phyloP scores from a whole-genome alignment of 2,329 filamentous ascomycete species.

The Sphaerulina vaccinii region DNA sequence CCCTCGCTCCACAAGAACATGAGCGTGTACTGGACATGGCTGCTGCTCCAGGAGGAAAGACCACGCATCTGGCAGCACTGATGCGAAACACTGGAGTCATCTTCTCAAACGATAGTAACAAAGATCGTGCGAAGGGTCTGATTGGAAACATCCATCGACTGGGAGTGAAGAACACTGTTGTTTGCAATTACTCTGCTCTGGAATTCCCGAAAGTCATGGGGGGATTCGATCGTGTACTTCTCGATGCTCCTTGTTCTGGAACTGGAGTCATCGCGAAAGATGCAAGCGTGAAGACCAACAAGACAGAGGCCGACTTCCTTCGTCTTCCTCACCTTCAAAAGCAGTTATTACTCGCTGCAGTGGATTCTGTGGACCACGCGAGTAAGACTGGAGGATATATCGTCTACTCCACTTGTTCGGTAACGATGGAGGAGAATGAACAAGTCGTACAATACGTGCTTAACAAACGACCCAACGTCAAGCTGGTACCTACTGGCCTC shows the following conservation, averaged over 20 bases:
- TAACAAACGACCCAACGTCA: slow-evolving; percentile 86
- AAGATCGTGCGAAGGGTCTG: slow-evolving; percentile 88
- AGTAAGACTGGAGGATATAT: slow-evolving; percentile 93
- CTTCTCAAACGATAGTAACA: slow-evolving; percentile 95
- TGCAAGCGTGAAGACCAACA: slow-evolving; percentile 95
- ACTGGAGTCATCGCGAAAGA: slow-evolving; percentile 98
- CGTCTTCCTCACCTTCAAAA: slow-evolving; percentile 91
- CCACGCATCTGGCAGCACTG: slow-evolving; percentile 89
- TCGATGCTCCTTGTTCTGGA: slow-evolving; percentile 93
- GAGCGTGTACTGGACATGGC: slow-evolving; percentile 95
- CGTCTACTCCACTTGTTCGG: slow-evolving; percentile 94
- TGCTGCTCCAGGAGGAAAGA: slow-evolving; percentile 92
- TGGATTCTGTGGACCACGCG: slow-evolving; percentile 88
- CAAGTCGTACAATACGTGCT: slow-evolving; percentile 91
- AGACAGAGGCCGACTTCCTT: slow-evolving; percentile 93
- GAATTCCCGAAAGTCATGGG: slow-evolving; percentile 94
- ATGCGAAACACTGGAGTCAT: slow-evolving; percentile 97
- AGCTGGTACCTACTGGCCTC: slow-evolving; percentile 86
- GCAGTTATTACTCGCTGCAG: slow-evolving; percentile 85
- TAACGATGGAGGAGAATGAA: slow-evolving; percentile 93
- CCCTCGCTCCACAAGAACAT: slow-evolving; percentile 86
- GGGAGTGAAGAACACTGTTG: slow-evolving; percentile 88
- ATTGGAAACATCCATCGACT: slow-evolving; percentile 97
- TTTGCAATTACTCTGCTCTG: slow-evolving; percentile 91
- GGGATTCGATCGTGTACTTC: slow-evolving; percentile 89